A percentile compares a stretch with the other conserved stretches of the same genome.
Evolutionary conservation across 2,329 filamentous ascomycete genomes (phyloP).

Genomic region (Aspergillus hortae): DNA sequence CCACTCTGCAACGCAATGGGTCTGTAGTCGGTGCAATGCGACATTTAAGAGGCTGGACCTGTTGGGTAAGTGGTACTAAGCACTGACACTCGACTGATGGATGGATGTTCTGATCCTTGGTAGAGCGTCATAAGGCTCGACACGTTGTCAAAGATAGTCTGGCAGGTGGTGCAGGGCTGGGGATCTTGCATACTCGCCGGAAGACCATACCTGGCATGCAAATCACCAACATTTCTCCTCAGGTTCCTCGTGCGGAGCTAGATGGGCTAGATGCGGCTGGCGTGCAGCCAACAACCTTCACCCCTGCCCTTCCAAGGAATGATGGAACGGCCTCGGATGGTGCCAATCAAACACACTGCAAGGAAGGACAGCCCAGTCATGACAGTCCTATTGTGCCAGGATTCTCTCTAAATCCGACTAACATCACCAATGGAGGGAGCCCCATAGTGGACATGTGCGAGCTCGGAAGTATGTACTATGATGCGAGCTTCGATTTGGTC

Average conservation of each 20-base stretch:
- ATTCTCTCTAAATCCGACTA: neutral
- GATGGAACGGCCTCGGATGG: neutral
- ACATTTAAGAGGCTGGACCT: neutral
- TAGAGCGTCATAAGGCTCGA: slow-evolving; percentile 1
- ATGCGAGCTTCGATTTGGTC: neutral
- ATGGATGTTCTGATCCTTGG: neutral
- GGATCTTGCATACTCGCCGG: neutral
- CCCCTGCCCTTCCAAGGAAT: neutral
- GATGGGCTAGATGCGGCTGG: too few species aligned
- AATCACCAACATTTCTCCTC: neutral
- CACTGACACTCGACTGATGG: neutral
- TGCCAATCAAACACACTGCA: neutral
- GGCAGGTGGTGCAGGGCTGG: neutral
- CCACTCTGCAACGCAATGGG: slow-evolving; percentile 2
- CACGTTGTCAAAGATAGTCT: neutral
- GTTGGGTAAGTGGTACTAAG: neutral
- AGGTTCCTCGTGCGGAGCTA: too few species aligned
- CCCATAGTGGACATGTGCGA: neutral
- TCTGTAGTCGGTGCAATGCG: slow-evolving; percentile 1
- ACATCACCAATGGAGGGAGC: neutral
- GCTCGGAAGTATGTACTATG: slow-evolving; percentile 2
- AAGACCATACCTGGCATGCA: neutral
- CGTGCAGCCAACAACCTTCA: too few species aligned
- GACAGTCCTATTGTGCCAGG: neutral
- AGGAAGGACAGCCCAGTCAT: too few species aligned